Conservation (phyloP, 129 eudicot species). For the Glebionis coronaria region DNA sequence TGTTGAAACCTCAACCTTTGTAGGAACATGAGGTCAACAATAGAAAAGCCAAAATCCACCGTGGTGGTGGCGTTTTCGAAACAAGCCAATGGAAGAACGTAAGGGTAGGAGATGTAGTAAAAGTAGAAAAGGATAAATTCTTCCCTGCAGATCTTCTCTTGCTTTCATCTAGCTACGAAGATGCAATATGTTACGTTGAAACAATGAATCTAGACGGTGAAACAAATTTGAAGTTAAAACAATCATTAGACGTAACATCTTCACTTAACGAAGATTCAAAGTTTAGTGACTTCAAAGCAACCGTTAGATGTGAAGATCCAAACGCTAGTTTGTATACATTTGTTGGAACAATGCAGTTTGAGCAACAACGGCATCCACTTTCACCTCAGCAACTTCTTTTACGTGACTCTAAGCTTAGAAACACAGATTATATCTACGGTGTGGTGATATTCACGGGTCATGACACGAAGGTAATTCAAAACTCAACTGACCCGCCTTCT, state of each 20-base stretch:
- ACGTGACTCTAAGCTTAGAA: slow-evolving; percentile 58
- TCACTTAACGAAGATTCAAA: slow-evolving; percentile 35
- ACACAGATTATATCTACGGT: slow-evolving; percentile 56
- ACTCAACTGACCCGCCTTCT: slow-evolving; percentile 81
- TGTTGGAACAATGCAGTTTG: slow-evolving; percentile 48
- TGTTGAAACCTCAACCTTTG: slow-evolving; percentile 8
- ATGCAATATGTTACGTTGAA: slow-evolving; percentile 62
- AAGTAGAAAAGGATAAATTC: slow-evolving; percentile 60
- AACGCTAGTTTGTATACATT: slow-evolving; percentile 59
- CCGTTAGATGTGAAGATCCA: slow-evolving; percentile 61
- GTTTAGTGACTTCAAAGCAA: slow-evolving; percentile 41
- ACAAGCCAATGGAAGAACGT: slow-evolving; percentile 47
- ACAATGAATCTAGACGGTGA: slow-evolving; percentile 65
- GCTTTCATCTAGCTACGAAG: slow-evolving; percentile 62
- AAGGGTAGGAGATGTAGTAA: slow-evolving; percentile 60
- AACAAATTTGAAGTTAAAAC: slow-evolving; percentile 59
- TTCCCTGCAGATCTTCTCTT: slow-evolving; percentile 65
- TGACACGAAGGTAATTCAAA: slow-evolving; percentile 57
- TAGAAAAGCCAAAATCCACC: slow-evolving; percentile 43
- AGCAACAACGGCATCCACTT: slow-evolving; percentile 40
- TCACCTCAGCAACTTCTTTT: slow-evolving; percentile 63
- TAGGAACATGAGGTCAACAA: slow-evolving; percentile 62
- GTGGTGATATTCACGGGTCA: slow-evolving; percentile 58
- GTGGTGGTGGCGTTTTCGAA: slow-evolving; percentile 43
- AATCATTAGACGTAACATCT: slow-evolving; percentile 46